Conservation (phyloP, 129 eudicot genomes). For the Artemisia tridentata region DNA sequence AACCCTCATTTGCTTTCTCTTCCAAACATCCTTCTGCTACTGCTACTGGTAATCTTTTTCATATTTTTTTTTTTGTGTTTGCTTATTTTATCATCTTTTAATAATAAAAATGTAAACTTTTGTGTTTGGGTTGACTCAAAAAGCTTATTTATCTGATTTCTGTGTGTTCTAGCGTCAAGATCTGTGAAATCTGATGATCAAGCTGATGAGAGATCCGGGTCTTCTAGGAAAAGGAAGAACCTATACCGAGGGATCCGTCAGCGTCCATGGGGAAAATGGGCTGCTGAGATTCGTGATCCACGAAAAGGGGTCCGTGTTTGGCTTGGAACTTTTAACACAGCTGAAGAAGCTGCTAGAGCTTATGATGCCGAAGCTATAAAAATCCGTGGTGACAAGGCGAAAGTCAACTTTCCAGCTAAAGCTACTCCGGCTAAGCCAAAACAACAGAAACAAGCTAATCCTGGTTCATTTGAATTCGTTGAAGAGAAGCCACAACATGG, state of each 20-base stretch:
- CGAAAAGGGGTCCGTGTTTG: conserved; percentile 92
- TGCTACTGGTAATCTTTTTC: conserved; percentile 38
- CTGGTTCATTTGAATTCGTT: conserved; percentile 28
- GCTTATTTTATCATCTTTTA: too few species aligned
- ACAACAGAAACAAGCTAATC: conserved; percentile 23
- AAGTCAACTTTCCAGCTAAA: conserved; percentile 80
- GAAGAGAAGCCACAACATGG: conserved; percentile 54
- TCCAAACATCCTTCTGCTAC: conserved; percentile 15
- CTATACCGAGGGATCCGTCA: conserved; percentile 90
- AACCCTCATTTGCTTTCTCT: conserved; percentile 56
- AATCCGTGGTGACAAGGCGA: conserved; percentile 90
- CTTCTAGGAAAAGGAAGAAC: conserved; percentile 82
- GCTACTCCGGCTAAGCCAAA: conserved; percentile 38
- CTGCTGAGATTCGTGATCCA: conserved; percentile 98
- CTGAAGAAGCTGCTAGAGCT: conserved; percentile 98
- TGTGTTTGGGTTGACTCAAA: too few species aligned
- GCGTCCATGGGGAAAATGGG: conserved; percentile 99
- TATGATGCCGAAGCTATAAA: conserved; percentile 90
- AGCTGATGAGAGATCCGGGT: conserved; percentile 50
- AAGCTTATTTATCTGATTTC: neutral
- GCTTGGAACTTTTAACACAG: conserved; percentile 93
- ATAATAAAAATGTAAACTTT: too few species aligned
- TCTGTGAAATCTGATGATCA: conserved; percentile 36
- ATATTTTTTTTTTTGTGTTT: too few species aligned
- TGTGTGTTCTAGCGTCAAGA: conserved; percentile 3